phyloP scores from a whole-genome alignment of 306 rosid genomes.

The Gillenia trifoliata region DNA sequence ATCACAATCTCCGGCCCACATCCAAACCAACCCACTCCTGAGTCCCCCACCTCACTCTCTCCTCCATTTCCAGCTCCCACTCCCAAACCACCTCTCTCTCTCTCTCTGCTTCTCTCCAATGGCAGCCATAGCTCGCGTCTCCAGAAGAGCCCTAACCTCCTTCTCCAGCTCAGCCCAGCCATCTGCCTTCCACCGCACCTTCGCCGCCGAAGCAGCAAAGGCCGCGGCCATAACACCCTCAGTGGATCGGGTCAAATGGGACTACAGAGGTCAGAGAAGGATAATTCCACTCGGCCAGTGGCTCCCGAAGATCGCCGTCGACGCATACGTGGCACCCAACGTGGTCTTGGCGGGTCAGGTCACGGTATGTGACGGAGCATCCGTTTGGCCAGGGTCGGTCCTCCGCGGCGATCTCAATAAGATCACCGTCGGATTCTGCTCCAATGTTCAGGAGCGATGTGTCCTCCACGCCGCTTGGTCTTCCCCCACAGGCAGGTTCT shows the following conservation, averaged over 20 bases:
- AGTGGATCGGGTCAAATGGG: conserved; percentile 88
- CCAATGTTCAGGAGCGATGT: conserved; percentile 90
- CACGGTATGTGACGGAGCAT: conserved; percentile 80
- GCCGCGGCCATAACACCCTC: conserved; percentile 39
- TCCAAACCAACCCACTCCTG: not conserved
- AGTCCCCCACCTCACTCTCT: not conserved
- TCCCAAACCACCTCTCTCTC: conserved; percentile 8
- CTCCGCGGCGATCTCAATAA: conserved; percentile 98
- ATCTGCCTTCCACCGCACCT: conserved; percentile 32
- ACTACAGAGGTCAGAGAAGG: conserved; percentile 95
- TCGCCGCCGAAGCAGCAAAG: conserved; percentile 53
- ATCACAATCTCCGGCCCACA: conserved; percentile 1
- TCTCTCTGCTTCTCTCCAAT: conserved; percentile 19
- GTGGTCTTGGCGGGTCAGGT: conserved; percentile 98
- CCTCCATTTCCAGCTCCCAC: conserved; percentile 15
- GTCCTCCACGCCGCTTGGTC: conserved; percentile 98
- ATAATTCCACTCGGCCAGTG: conserved; percentile 93
- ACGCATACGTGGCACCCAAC: conserved; percentile 97
- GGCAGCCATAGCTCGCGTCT: conserved; percentile 76
- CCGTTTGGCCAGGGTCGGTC: conserved; percentile 92
- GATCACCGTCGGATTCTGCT: conserved; percentile 85
- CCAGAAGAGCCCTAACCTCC: conserved; percentile 55
- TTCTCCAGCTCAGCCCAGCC: conserved; percentile 18
- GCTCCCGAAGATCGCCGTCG: conserved; percentile 90
- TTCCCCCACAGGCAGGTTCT: conserved; percentile 94